A percentile compares a stretch with the other conserved stretches of the same genome.
These are phyloP conservation scores for Brassica cretica DNA, from an alignment of 345 rosid genomes.

Conservation along the genomic window DNA sequence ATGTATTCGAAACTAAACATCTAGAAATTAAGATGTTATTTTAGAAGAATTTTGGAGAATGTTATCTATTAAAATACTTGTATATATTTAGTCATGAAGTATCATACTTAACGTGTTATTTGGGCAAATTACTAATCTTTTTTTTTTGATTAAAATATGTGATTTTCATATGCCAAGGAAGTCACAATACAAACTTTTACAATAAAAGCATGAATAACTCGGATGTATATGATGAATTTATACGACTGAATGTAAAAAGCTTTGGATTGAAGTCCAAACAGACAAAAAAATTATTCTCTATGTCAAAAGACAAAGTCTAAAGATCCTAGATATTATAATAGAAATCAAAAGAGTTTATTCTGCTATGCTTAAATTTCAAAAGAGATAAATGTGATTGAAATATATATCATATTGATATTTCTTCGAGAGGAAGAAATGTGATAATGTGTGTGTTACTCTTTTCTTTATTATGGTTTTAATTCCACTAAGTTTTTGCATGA, in stretches of 20 bases:
- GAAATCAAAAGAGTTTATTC: neutral
- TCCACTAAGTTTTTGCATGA: neutral
- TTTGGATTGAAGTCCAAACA: too few species aligned
- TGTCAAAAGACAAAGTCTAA: neutral
- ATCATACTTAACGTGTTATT: too few species aligned
- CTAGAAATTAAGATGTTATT: too few species aligned
- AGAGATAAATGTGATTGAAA: neutral
- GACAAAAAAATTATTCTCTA: neutral
- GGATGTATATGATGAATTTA: too few species aligned
- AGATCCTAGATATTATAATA: neutral
- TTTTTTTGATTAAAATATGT: too few species aligned
- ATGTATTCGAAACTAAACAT: too few species aligned
- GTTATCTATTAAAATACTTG: too few species aligned
- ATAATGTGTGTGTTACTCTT: neutral
- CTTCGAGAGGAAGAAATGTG: neutral
- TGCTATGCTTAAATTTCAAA: neutral
- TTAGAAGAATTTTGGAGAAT: too few species aligned
- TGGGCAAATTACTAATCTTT: neutral
- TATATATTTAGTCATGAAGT: too few species aligned
- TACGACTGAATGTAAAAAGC: too few species aligned
- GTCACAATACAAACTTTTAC: neutral
- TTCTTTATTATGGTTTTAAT: neutral
- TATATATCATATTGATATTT: neutral
- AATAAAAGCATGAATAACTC: neutral
- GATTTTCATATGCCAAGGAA: neutral